phyloP scores from a whole-genome alignment of 441 rosid genomes.

The Erodium texanum region DNA sequence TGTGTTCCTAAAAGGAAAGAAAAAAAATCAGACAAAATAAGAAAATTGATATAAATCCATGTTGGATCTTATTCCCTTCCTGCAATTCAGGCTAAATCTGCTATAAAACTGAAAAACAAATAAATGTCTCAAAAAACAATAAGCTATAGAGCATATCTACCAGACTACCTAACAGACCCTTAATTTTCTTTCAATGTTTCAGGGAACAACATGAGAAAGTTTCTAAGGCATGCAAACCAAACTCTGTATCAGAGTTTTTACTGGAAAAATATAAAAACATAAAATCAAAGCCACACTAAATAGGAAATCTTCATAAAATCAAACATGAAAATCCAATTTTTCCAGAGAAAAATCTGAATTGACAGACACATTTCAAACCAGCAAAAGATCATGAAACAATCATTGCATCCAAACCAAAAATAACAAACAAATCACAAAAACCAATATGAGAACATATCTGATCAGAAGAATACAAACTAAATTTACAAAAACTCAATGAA shows the following conservation, averaged over 20 bases:
- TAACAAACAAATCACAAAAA: background rate
- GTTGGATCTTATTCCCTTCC: too few relatives aligned
- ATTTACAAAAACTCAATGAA: too few relatives aligned
- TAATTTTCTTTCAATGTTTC: background rate
- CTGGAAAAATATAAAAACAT: background rate
- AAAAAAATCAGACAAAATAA: background rate
- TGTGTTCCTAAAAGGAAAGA: background rate
- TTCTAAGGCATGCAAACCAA: background rate
- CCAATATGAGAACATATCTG: too few relatives aligned
- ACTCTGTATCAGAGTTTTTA: background rate
- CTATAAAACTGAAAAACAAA: background rate
- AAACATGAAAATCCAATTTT: background rate
- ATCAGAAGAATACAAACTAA: too few relatives aligned
- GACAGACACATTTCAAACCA: background rate
- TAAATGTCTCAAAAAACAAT: background rate
- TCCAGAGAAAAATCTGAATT: background rate
- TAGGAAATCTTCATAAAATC: background rate
- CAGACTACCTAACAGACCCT: background rate
- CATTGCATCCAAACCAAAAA: background rate
- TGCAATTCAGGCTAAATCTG: background rate
- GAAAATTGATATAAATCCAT: background rate
- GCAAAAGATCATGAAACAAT: background rate
- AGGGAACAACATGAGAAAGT: background rate
- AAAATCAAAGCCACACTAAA: background rate
- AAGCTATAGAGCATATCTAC: background rate